phyloP scores from a whole-genome alignment of 208 protist species.

The Vickermania ingenoplastis region DNA sequence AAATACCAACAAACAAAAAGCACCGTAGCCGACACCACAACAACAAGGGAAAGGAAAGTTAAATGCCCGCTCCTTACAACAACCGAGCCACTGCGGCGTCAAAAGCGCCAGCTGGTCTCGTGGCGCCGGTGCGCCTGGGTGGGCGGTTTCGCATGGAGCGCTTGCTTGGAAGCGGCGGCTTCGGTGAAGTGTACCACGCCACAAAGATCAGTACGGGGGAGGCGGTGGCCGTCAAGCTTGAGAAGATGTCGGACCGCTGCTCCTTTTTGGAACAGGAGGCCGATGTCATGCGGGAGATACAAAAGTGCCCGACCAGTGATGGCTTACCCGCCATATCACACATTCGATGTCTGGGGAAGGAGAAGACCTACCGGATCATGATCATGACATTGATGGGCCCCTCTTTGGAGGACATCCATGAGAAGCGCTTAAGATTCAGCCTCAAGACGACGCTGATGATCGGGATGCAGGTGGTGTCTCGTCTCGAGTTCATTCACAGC shows the following conservation, averaged over 20 bases:
- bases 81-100: no score
- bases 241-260: slow-evolving; percentile 67
- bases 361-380: slow-evolving; percentile 97
- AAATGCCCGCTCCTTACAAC: no score
- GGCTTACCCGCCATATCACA: slow-evolving; percentile 88
- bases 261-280: slow-evolving; percentile 98
- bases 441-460: slow-evolving; percentile 99
- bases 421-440: slow-evolving; percentile 82
- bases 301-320: slow-evolving; percentile 36
- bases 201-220: slow-evolving; percentile 42
- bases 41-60: no score
- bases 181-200: slow-evolving; percentile 96
- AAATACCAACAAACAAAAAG: no score
- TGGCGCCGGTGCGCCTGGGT: no score
- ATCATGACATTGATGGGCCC: slow-evolving; percentile 98
- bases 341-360: slow-evolving; percentile 94
- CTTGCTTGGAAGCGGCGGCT: no score
- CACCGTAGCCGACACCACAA: no score
- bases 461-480: slow-evolving; percentile 94
- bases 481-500: slow-evolving; percentile 97
- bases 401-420: slow-evolving; percentile 92
- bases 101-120: no score
- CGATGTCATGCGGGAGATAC: slow-evolving; percentile 83
- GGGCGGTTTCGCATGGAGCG: no score
- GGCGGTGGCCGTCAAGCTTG: slow-evolving; percentile 63